A percentile compares a stretch with the other conserved stretches of the same genome.
Evolutionary conservation across 2,329 filamentous ascomycete genomes (phyloP).

Genomic region (Cercospora sp.): DNA sequence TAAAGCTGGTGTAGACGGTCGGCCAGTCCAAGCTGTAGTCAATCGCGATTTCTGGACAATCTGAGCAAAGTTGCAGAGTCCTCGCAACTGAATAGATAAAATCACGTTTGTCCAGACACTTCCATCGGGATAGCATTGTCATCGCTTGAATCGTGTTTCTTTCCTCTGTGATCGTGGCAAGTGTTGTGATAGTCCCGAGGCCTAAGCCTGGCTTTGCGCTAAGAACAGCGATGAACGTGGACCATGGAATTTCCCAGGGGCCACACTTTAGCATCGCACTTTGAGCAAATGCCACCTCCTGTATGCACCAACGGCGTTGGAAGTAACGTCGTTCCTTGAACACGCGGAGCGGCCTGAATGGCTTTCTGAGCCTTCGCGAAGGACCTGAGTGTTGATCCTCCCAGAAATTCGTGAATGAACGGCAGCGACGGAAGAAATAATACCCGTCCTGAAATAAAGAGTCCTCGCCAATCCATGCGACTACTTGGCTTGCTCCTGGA

Average conservation of each 20-base stretch:
- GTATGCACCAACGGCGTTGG: not conserved
- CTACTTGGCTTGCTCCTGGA: not conserved
- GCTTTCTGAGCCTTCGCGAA: too few species aligned
- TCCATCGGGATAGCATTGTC: not conserved
- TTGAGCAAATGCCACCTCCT: not conserved
- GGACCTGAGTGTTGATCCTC: too few species aligned
- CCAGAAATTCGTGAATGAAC: too few species aligned
- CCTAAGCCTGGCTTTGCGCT: too few species aligned
- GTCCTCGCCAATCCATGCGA: not conserved
- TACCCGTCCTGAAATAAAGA: too few species aligned
- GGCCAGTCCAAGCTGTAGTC: not conserved
- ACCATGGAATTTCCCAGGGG: not conserved
- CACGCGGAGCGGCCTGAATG: too few species aligned
- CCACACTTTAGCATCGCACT: not conserved
- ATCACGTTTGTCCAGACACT: not conserved
- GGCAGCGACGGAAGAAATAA: too few species aligned
- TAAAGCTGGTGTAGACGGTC: not conserved
- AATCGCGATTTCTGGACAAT: not conserved
- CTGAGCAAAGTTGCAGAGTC: not conserved
- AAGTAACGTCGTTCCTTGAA: not conserved
- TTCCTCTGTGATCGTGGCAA: not conserved
- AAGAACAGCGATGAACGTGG: not conserved
- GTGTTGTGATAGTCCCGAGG: accelerated
- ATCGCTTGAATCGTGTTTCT: not conserved
- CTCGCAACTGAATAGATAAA: not conserved